phyloP scores from a whole-genome alignment of 2,329 filamentous ascomycete genomes.

The Mycogone perniciosa region DNA sequence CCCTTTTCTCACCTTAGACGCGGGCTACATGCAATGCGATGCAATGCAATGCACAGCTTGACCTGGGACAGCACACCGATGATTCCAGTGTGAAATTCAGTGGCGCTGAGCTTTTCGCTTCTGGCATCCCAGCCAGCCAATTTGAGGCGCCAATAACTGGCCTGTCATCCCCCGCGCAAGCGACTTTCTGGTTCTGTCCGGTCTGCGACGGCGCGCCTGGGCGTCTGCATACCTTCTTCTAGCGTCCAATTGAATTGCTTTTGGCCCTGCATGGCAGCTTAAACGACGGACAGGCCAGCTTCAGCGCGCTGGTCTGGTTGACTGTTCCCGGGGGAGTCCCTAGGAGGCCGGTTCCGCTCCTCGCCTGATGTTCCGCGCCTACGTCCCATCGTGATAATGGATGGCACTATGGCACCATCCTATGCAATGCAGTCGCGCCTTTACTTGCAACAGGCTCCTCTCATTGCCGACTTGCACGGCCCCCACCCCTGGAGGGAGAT shows the following conservation, averaged over 20 bases:
- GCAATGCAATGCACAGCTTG: conserved; percentile 7
- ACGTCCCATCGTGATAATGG: no score
- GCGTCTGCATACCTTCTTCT: conserved; percentile 1
- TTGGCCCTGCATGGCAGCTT: conserved; percentile 5
- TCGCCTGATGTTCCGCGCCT: no score
- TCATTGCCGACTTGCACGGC: no score
- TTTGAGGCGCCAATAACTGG: conserved; percentile 3
- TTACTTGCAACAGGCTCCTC: no score
- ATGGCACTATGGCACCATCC: no score
- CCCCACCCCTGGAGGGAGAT: no score
- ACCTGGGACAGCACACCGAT: neutral
- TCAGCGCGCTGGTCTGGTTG: neutral
- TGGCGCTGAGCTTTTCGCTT: conserved; percentile 10
- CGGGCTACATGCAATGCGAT: neutral
- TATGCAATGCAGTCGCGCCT: no score
- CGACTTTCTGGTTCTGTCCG: neutral
- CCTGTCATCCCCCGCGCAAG: conserved; percentile 3
- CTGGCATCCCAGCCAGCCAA: conserved; percentile 7
- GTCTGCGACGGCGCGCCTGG: conserved; percentile 2
- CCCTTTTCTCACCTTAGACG: neutral
- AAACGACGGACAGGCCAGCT: neutral
- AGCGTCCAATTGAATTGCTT: conserved; percentile 10
- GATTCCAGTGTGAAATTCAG: conserved; percentile 8
- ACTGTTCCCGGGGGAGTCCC: conserved; percentile 9
- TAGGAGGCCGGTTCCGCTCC: no score